Evolutionary conservation across 2,329 filamentous ascomycete genomes (phyloP).

Genomic region (Falciphora oryzae): DNA sequence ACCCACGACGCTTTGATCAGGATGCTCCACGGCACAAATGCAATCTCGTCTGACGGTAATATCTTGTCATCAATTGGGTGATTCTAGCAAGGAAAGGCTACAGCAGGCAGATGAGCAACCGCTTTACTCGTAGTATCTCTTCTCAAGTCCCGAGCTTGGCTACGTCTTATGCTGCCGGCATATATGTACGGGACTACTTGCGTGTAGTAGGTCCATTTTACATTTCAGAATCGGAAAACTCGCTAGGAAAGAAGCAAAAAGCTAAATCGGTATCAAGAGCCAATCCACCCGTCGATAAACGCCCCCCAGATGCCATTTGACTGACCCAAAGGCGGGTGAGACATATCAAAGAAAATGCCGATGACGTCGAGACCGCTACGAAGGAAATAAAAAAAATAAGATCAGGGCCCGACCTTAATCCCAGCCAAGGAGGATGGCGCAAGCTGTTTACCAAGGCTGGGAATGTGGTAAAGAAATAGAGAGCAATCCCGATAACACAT

Average conservation of each 20-base stretch:
- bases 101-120: too few relatives aligned
- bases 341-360: background rate
- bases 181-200: too few relatives aligned
- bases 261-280: background rate
- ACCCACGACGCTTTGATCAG: background rate
- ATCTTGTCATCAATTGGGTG: too few relatives aligned
- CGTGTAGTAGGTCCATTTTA: background rate
- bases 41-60: too few relatives aligned
- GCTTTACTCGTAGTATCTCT: too few relatives aligned
- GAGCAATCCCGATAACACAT: background rate
- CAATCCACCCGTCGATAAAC: constrained; percentile 4
- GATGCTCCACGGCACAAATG: background rate
- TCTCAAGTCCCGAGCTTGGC: too few relatives aligned
- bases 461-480: background rate
- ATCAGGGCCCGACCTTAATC: background rate
- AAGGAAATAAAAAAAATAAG: background rate
- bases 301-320: constrained; percentile 1
- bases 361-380: background rate
- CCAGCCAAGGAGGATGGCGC: background rate
- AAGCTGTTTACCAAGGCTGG: background rate
- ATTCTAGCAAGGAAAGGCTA: too few relatives aligned
- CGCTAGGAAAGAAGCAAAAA: background rate
- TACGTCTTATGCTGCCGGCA: too few relatives aligned
- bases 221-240: background rate
- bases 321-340: background rate